These are phyloP conservation scores for Mesostigma viride DNA, from an alignment of 139 green algal species.

Conservation along the genomic window DNA sequence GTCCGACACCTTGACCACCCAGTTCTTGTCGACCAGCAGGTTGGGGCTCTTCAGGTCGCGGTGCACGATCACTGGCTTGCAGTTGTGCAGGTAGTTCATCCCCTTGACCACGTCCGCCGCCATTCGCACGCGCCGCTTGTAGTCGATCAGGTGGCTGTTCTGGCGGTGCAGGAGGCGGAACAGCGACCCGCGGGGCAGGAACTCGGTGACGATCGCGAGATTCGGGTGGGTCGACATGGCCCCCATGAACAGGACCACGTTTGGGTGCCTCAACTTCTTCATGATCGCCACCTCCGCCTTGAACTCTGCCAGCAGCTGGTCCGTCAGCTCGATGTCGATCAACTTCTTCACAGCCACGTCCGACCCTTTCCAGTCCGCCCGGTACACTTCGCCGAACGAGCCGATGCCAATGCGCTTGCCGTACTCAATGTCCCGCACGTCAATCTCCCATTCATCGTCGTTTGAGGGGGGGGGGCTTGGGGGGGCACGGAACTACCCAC, in stretches of 20 bases:
- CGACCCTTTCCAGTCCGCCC: constrained; percentile 12
- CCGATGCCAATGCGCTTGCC: constrained; percentile 23
- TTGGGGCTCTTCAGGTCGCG: constrained; percentile 68
- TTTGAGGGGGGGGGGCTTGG: background rate
- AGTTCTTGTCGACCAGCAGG: constrained; percentile 72
- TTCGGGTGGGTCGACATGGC: constrained; percentile 38
- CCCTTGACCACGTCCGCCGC: constrained; percentile 27
- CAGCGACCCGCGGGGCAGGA: constrained; percentile 33
- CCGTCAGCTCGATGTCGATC: constrained; percentile 19
- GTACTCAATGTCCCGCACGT: constrained; percentile 18
- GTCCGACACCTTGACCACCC: constrained; percentile 68
- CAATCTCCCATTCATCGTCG: constrained; percentile 26
- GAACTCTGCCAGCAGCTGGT: constrained; percentile 15
- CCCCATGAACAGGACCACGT: constrained; percentile 38
- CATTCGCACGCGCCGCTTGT: constrained; percentile 27
- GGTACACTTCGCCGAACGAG: constrained; percentile 20
- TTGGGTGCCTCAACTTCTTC: constrained; percentile 36
- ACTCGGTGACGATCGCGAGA: constrained; percentile 69
- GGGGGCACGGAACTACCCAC: background rate
- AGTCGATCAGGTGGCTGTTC: constrained; percentile 6
- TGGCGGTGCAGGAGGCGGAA: constrained; percentile 27
- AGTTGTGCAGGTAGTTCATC: constrained; percentile 68
- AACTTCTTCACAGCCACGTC: constrained; percentile 33
- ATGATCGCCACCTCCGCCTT: constrained; percentile 36
- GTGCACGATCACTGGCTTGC: constrained; percentile 63